Conservation (phyloP, 805 yeast species). For the Maudiozyma turicensis region DNA sequence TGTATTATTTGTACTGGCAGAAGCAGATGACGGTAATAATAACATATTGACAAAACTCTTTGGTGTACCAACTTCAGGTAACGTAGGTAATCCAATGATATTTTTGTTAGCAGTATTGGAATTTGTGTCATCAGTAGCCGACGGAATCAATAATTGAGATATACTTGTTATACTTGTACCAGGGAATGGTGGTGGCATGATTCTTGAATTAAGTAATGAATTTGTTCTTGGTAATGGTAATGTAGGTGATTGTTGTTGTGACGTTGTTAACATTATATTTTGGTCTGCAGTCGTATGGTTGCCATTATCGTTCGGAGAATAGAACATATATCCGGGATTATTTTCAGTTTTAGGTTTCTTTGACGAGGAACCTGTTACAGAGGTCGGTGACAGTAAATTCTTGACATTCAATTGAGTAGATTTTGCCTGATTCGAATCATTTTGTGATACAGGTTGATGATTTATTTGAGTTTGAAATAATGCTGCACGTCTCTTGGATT, state of each 20-base stretch:
- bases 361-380: neutral
- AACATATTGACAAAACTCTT: conserved; percentile 21
- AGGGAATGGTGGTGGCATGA: neutral
- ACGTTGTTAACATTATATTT: neutral
- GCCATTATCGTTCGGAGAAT: no score
- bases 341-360: neutral
- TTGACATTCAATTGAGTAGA: neutral
- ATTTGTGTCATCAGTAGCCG: neutral
- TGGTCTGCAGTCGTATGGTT: no score
- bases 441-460: conserved; percentile 5
- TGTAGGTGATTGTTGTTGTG: neutral
- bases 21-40: conserved; percentile 5
- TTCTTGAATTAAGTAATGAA: neutral
- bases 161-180: conserved; percentile 3
- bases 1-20: neutral
- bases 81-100: conserved; percentile 3
- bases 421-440: neutral
- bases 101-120: neutral
- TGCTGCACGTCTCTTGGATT: conserved; percentile 9
- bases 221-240: neutral
- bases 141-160: conserved; percentile 2
- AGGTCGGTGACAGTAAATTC: neutral
- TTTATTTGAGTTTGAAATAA: conserved; percentile 13
- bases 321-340: no score
- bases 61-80: conserved; percentile 15